Base-by-base conservation (phyloP, 1,284 basidiomycete genomes). In the Austropuccinia psidii region DNA sequence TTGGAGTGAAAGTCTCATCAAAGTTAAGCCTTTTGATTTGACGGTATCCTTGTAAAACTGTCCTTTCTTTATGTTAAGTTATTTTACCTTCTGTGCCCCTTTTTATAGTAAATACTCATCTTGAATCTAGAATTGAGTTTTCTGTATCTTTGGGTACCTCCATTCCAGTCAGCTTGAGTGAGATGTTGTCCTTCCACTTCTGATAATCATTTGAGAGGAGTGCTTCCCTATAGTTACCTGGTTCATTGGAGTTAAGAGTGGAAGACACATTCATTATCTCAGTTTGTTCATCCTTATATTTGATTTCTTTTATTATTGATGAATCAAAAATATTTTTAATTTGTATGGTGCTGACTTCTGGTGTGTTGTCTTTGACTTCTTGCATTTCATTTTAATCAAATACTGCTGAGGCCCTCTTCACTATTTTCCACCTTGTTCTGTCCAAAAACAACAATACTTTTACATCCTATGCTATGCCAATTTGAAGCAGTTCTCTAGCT, bases 381-480 rank as follows among this genome's bases (percentile, higher is more conserved):
- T n/a, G n/a, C n/a, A n/a, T n/a, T 1, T 47, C 19, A 21, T 58
- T n/a, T 21, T 58, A 27, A 21, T 54, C 19, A 33, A 69, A 69
- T n/a, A 57, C 35, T 3, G 41, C 66, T 7, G 45, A 45, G 1
- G 66, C 37, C 1, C 50, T 41, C 9, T 41, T 19, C 1, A 29
- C 41, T 19, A 69, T 41, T 24, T 69, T 69, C 1, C 47, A 57
- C 3, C 21, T 27, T 9, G 21, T n/a, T 0, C 33, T 31, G 43
- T 69, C 31, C 35, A 21, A 69, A 24, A 69, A 54, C 5, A 33
- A 5, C 66, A 50, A 69, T 5, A 50, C 66, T 15, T 69, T 50
- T 3, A 21, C 35, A 3, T 29, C 39, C 4, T 54, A 19, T 0
- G 31, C 17, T 21, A 55, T n/a, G 0, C 66, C 66, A 19, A 69